Evolutionary conservation across 176 grass and related monocot species (phyloP), one percentile per base, ranked within the genome.

Genomic region (Panicum miliaceum): DNA sequence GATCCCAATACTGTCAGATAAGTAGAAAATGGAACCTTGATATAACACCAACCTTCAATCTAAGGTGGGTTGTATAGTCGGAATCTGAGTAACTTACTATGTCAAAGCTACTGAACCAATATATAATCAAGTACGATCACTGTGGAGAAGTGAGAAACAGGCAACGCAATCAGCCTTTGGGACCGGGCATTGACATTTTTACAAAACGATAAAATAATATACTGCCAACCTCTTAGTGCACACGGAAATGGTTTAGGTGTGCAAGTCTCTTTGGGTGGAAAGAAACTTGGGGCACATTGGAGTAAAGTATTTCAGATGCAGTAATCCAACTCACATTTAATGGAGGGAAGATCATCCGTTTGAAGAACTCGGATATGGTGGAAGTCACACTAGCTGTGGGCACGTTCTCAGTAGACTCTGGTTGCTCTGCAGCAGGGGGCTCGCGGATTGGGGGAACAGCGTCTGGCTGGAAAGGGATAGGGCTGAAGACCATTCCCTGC

Each of bases 401-500:
- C 40, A 61, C 41, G 11, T 52, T 20, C 54, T 85, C 87, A 12
- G 45, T 12, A 12, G 32, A 37, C 73, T 93, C 91, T 1, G 81
- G 75, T 46, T 90, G 87, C 4, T 67, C 25, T 9, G 82, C 57
- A 67, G 77, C 58, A 83, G 87, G 77, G 32, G 85, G 68, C 35
- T 93, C 77, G 10, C 46, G 56, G 47, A 54, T 83, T 5, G 85
- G 47, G 16, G 51, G 66, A 52, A 91, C 71, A 57, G 85, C 75
- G 71, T 95, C 89, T 6, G 87, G 73, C 71, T 98, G 89, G 64
- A 98, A 98, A 54, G 89, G 77, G 60, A 98, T 85, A 2, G 96
- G 84, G 83, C 89, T 87, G 82, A 98, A 98, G 19, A 96, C 87
- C 83, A 88, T 89, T 29, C 96, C 96, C 96, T 98, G 83, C 13